A percentile compares a stretch with the other conserved stretches of the same genome.
phyloP scores from a whole-genome alignment of 305 asterid species.

The Plantago rigida region DNA sequence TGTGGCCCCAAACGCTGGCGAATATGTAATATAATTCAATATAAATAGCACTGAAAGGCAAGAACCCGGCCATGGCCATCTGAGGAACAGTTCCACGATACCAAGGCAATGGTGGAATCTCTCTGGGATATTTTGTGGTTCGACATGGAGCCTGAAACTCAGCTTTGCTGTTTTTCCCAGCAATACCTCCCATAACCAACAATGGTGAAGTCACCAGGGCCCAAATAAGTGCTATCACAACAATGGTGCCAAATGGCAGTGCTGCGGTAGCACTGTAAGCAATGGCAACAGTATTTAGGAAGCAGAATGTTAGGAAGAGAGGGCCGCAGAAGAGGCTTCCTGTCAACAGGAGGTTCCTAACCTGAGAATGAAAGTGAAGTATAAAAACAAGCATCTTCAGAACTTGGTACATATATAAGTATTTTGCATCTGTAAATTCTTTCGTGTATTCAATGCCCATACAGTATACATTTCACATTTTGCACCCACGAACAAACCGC shows the following conservation, averaged over 20 bases:
- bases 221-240: conserved; percentile 66
- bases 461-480: too few relatives aligned
- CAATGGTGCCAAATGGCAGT: conserved; percentile 68
- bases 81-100: conserved; percentile 64
- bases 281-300: conserved; percentile 70
- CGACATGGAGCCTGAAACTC: conserved; percentile 81
- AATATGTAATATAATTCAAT: conserved; percentile 70
- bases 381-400: too few relatives aligned
- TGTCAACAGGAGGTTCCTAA: conserved; percentile 52
- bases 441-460: too few relatives aligned
- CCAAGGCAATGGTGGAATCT: conserved; percentile 69
- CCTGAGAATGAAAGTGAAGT: conserved; percentile 32
- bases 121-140: conserved; percentile 75
- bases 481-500: too few relatives aligned
- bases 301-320: conserved; percentile 57
- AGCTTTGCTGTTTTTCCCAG: conserved; percentile 66
- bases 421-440: background rate
- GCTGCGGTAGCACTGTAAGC: conserved; percentile 74
- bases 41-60: conserved; percentile 74
- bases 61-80: conserved; percentile 84
- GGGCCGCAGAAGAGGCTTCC: conserved; percentile 72
- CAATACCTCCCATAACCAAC: conserved; percentile 70
- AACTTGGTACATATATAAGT: background rate
- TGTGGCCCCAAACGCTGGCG: conserved; percentile 82
- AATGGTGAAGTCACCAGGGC: conserved; percentile 68